A percentile compares a stretch with the other conserved stretches of the same genome.
These are phyloP conservation scores for Toxicodendron radicans DNA, from an alignment of 345 rosid species.

Conservation along the genomic window DNA sequence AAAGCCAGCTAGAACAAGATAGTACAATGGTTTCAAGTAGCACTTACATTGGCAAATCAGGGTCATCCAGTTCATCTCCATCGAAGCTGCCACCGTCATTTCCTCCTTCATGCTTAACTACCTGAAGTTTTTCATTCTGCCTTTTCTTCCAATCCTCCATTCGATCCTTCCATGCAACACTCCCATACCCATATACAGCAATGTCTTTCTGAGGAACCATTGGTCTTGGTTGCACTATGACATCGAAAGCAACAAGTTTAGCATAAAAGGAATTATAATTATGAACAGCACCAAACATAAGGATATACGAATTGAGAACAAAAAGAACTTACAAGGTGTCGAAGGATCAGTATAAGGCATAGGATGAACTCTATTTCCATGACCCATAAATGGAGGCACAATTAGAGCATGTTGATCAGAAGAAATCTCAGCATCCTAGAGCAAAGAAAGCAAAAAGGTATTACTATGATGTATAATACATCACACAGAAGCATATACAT, in stretches of 20 bases:
- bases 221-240: conserved; percentile 77
- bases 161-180: conserved; percentile 98
- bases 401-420: conserved; percentile 90
- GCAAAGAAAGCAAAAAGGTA: conserved; percentile 17
- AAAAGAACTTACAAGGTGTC: conserved; percentile 57
- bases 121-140: conserved; percentile 79
- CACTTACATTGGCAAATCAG: conserved; percentile 87
- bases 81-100: conserved; percentile 50
- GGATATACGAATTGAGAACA: background rate
- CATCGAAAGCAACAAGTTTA: conserved; percentile 19
- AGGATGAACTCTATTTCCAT: conserved; percentile 77
- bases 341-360: conserved; percentile 67
- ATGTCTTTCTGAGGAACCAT: conserved; percentile 93
- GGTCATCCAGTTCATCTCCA: conserved; percentile 75
- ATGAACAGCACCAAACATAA: background rate
- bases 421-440: conserved; percentile 77
- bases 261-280: background rate
- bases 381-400: conserved; percentile 66
- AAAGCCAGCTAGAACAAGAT: background rate
- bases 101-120: conserved; percentile 79
- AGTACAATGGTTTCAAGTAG: background rate
- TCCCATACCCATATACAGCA: conserved; percentile 87
- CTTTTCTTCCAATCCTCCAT: conserved; percentile 93
- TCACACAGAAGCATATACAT: background rate
- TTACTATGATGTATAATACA: conserved; percentile 4